Conservation (phyloP, 2,329 filamentous ascomycete genomes). For the Pyricularia grisea region DNA sequence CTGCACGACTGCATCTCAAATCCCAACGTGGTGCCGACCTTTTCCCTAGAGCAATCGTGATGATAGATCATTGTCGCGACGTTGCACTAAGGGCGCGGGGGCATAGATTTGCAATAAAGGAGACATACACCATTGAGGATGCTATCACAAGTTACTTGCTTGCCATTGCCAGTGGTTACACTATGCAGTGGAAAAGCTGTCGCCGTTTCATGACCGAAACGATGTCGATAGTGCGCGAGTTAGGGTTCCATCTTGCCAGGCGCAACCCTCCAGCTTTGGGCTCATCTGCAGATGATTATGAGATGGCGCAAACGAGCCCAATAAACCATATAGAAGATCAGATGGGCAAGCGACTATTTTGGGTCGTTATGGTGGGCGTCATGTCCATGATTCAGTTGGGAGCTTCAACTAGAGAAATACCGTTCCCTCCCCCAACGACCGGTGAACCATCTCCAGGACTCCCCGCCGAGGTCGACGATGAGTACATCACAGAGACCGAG, state of each 20-base stretch:
- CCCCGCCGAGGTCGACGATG: constrained; percentile 76
- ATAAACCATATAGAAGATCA: constrained; percentile 66
- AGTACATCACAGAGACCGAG: constrained; percentile 63
- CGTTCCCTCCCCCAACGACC: constrained; percentile 67
- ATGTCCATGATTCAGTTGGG: constrained; percentile 74
- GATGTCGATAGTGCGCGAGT: constrained; percentile 56
- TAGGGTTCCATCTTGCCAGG: constrained; percentile 42
- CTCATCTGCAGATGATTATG: neutral
- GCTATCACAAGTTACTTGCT: constrained; percentile 70
- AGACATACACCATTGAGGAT: constrained; percentile 39
- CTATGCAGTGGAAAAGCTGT: constrained; percentile 56
- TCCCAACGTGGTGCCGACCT: constrained; percentile 50
- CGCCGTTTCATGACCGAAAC: constrained; percentile 66
- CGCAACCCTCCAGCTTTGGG: neutral
- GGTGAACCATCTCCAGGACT: constrained; percentile 69
- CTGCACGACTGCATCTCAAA: constrained; percentile 35
- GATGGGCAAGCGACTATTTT: constrained; percentile 72
- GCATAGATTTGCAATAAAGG: constrained; percentile 35
- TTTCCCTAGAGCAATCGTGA: constrained; percentile 58
- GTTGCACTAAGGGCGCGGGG: constrained; percentile 61
- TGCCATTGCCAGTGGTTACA: constrained; percentile 57
- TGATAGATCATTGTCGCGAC: constrained; percentile 62
- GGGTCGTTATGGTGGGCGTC: constrained; percentile 68
- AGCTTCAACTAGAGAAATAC: constrained; percentile 58
- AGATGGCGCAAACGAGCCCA: constrained; percentile 13